phyloP scores from a whole-genome alignment of 768 basidiomycete species.

The Obba rivulosa region DNA sequence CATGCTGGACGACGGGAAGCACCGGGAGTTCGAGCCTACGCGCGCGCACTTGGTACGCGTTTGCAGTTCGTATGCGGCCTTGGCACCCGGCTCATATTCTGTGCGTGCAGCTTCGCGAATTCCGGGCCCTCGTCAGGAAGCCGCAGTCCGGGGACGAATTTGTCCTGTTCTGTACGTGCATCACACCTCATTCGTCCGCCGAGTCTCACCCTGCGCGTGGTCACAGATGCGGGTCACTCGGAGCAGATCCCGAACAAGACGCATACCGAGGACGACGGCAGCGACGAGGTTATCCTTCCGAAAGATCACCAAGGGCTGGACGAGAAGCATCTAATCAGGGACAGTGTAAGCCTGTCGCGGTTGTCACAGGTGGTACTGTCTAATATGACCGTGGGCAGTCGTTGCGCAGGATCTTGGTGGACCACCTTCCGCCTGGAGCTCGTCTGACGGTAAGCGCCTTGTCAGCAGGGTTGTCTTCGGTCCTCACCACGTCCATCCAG shows the following conservation, averaged over 20 bases:
- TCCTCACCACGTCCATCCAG: background rate
- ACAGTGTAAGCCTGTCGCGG: conserved; percentile 8
- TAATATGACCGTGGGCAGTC: conserved; percentile 1
- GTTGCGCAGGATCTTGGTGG: conserved; percentile 12
- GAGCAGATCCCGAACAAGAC: background rate
- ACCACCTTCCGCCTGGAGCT: conserved; percentile 8
- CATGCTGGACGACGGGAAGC: conserved; percentile 9
- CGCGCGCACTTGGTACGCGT: conserved; percentile 1
- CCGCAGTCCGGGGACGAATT: conserved; percentile 10
- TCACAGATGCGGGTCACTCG: conserved; percentile 8
- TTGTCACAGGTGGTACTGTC: background rate
- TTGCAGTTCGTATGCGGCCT: background rate
- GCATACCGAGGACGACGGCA: conserved; percentile 5
- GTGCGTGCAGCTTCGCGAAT: conserved; percentile 6
- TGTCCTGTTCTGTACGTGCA: conserved; percentile 14
- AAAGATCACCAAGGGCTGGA: background rate
- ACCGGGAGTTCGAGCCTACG: background rate
- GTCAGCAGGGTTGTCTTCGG: background rate
- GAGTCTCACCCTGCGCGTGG: background rate
- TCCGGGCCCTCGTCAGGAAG: conserved; percentile 7
- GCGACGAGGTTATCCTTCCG: conserved; percentile 6
- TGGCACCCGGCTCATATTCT: background rate
- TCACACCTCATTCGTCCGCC: background rate
- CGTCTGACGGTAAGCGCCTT: conserved; percentile 9
- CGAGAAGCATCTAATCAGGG: conserved; percentile 4